Base-by-base conservation (phyloP, 768 basidiomycete species). In the Boletus reticuloceps region DNA sequence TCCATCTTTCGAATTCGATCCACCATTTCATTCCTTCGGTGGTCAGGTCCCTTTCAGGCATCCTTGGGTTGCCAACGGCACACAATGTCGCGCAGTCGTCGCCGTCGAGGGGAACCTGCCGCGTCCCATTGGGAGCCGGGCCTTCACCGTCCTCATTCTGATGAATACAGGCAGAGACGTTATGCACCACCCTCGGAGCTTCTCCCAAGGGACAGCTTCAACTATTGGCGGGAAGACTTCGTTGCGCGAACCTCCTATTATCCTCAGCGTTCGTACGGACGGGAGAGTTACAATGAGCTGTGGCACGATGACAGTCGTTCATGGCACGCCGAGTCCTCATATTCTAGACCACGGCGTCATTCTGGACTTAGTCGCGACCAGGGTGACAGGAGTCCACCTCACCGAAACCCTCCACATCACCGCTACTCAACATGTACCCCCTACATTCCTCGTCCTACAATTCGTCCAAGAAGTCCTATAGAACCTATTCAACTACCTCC, bases 221-320 rank as follows among this genome's bases (percentile, higher is more conserved):
- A 69, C 37, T 63, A 69, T n/a, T 65, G 67, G 67, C 51, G 56
- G 13, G 66, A 66, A n/a, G 56, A 62, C 25, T 3, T 42, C 40
- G 13, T 25, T 13, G 16, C 16, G 4, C 45, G 50, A 13, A 45
- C 34, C 41, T 52, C 54, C 17, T 27, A 50, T 47, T 19, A 43
- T 22, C 47, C 61, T 45, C 53, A 40, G 42, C 55, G 36, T 27
- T 27, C 61, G 19, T 45, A 60, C 39, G 31, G 27, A n/a, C 25
- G 34, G 45, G 59, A 58, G 29, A 36, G 27, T 17, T 29, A 39
- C 44, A 47, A 50, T n/a, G 60, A 55, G n/a, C 60, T 38, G 51
- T 37, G 63, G 55, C 53, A 43, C 20, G 41, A 55, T 16, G 56
- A 55, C 37, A 12, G 49, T 56, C 65, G 38, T 43, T 47, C 52